Conservation (phyloP, 2,329 filamentous ascomycete genomes). For the Aspergillus pseudoterreus region DNA sequence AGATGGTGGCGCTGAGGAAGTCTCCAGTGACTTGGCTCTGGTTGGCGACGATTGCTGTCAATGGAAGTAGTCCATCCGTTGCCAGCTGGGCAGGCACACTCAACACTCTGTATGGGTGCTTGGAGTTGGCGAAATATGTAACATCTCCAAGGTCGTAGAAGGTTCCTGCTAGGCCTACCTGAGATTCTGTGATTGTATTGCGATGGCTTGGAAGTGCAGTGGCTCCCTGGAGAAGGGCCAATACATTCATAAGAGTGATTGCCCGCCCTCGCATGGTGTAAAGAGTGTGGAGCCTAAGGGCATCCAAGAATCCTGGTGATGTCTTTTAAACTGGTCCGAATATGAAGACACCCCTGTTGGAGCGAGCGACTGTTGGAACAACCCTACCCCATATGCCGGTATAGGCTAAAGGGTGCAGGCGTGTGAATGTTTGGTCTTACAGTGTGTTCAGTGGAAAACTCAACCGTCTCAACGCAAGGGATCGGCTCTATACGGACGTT, state of each 20-base stretch:
- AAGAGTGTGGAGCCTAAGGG: background rate
- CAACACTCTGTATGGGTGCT: background rate
- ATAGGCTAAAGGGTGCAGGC: too few species aligned
- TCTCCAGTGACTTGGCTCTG: constrained; percentile 4
- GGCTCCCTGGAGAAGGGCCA: background rate
- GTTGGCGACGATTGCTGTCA: constrained; percentile 8
- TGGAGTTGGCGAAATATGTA: constrained; percentile 7
- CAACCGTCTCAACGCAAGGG: too few species aligned
- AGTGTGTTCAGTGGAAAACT: too few species aligned
- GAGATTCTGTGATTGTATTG: background rate
- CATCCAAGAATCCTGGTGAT: background rate
- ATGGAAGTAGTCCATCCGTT: background rate
- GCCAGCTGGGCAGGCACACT: background rate
- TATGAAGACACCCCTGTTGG: too few species aligned
- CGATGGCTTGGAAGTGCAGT: background rate
- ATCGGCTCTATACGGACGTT: too few species aligned
- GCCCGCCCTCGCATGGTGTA: background rate
- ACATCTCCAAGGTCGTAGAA: background rate
- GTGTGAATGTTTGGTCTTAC: too few species aligned
- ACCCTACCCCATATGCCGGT: background rate
- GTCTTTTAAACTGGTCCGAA: background rate
- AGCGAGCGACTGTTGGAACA: background rate
- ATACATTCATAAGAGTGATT: background rate
- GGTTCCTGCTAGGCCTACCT: background rate
- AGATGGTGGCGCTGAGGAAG: background rate